Base-by-base conservation (phyloP, 441 rosid species). In the Populus hybrid region DNA sequence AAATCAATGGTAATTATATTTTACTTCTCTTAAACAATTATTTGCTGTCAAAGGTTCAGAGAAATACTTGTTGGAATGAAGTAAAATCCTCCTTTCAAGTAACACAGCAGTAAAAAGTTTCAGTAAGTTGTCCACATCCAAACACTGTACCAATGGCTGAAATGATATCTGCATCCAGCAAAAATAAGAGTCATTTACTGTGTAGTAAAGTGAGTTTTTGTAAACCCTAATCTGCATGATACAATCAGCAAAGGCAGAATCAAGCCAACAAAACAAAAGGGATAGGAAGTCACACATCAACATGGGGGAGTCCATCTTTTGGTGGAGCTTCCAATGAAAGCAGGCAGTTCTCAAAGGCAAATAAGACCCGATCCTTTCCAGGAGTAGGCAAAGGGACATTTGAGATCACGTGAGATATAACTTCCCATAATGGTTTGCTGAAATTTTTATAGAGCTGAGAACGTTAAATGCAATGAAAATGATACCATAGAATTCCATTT, bases 361-460 rank as follows among this genome's bases (percentile, higher is more conserved):
- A 97, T 84, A 97, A 87, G 82, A 95, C 89, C 67, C 98, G 85
- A 78, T 97, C 98, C 85, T 89, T 92, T 83, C 98, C 99, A 65
- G 98, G 97, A 81, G 93, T 92, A 28, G 98, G 98, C 90, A 97
- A 80, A 76, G 98, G 97, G 71, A 97, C 98, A 80, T 89, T 90
- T 70, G 93, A 88, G 57, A 94, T 93, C 86, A 89, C 83, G 80
- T 87, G 78, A 75, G 93, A 84, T 68, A 97, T 93, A 82, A 88
- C 85, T 69, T 94, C 99, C 99, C 98, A 97, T 70, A 97, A 82
- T 10, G 96, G 98, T 90, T 90, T 94, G 91, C 99, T 94, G 98
- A 84, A 88, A 93, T 73, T 77, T 76, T 84, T 36, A 69, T 81
- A 87, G 59, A 86, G 76, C 59, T 75, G 79, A 83, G 74, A 86